Base-by-base conservation (phyloP, 176 grass and related monocot genomes). In the Aechmea fasciata region DNA sequence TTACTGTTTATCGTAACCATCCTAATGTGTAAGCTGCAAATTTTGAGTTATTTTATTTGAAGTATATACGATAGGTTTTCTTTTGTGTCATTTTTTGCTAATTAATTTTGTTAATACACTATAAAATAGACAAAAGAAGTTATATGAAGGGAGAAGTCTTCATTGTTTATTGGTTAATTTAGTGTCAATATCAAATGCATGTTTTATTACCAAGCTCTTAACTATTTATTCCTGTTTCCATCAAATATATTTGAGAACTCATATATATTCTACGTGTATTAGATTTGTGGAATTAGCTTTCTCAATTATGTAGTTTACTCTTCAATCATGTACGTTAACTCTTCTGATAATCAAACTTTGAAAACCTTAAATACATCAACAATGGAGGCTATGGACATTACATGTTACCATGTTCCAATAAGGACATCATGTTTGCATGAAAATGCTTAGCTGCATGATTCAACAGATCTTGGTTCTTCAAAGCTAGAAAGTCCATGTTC, bases 1-100 rank as follows among this genome's bases (percentile, higher is more conserved):
- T 79, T 97, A 20, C 69, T 97, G 20, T 90, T 85, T 77, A 87
- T 97, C 14, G 86, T 93, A 14, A 92, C 89, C 69, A 80, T 97
- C 70, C 89, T 97, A 63, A 77, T 92, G 18, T 49, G 93, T 96
- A 85, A 87, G 79, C 66, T 76, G 66, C 47, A 48, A 3, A 41
- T 71, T 7, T 11, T 55, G 67, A 59, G 17, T 22, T 24, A 47
- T 11, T 9, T 49, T 51, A 51, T 69, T 25, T 19, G 19, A 2
- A 61, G 23, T 61, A 61, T 15, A 10, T 7, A 61, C 55, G 20
- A 19, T 3, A 61, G 55, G 33, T 41, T 61, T 19, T 19, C 2
- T 17, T 59, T 22, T 15, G 15, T 61, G 11, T 61, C 20, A 61
- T 18, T 22, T 9, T 59, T 59, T 19, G 54, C 10, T 61, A 18